Percentiles rank a stretch among this genome's conserved stretches.
phyloP scores from a whole-genome alignment of 1,284 basidiomycete species.

The Ustilago shanxiensis region DNA sequence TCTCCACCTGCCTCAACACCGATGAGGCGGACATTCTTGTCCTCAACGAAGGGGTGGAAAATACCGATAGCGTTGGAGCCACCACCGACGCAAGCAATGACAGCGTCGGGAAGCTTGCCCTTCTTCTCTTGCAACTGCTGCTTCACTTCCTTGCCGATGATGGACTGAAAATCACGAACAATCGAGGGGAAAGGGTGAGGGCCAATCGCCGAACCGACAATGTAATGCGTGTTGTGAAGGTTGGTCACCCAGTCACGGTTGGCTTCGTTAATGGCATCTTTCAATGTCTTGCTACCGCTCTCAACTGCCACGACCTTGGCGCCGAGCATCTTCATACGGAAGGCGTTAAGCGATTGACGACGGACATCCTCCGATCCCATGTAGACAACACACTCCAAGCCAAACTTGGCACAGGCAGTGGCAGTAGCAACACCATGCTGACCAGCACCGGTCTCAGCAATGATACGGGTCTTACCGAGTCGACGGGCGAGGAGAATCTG shows the following conservation, averaged over 20 bases:
- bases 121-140: constrained; percentile 80
- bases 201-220: constrained; percentile 96
- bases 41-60: constrained; percentile 64
- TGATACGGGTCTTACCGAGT: constrained; percentile 95
- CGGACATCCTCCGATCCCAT: constrained; percentile 99
- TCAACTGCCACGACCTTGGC: constrained; percentile 87
- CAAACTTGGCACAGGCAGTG: constrained; percentile 96
- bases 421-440: constrained; percentile 99
- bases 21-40: constrained; percentile 63
- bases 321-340: constrained; percentile 97
- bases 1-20: constrained; percentile 73
- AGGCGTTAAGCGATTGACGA: constrained; percentile 94
- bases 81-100: constrained; percentile 97
- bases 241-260: constrained; percentile 94
- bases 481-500: constrained; percentile 87
- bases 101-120: constrained; percentile 90
- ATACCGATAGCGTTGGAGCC: constrained; percentile 94
- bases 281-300: constrained; percentile 93
- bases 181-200: constrained; percentile 99
- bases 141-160: constrained; percentile 96
- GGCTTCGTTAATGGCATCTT: constrained; percentile 78
- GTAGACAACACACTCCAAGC: constrained; percentile 93
- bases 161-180: constrained; percentile 95
- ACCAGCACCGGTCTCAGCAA: constrained; percentile 97
- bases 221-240: constrained; percentile 86